Base-by-base conservation (phyloP, 257 asterid genomes). In the Mitragyna speciosa region DNA sequence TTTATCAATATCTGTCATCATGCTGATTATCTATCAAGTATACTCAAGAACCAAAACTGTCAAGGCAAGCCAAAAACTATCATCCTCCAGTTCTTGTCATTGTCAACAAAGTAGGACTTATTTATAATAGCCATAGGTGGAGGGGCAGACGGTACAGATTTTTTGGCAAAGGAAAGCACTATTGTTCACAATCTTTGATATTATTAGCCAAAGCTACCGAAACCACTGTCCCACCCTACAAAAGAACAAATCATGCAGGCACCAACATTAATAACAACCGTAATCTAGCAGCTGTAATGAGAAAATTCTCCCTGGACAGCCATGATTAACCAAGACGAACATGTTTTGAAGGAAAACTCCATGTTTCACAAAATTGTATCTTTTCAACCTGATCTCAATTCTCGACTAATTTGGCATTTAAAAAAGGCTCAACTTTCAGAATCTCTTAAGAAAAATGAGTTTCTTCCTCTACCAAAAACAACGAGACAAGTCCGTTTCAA, bases 401-500 rank as follows among this genome's bases (percentile, higher is more conserved):
- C 81, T 83, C 84, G 70, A 83, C 82, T 76, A 78, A 81, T 80
- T 76, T 81, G 64, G 82, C 71, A 76, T 15, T 65, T 56, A 72
- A 72, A 36, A 74, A 49, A 30, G 69, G 76, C 85, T 72, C 76
- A 77, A 82, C 75, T 63, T 75, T 80, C 73, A 48, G 48, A 83
- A 66, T 67, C 68, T 59, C 83, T 75, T 78, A 84, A 49, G 72
- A 51, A 78, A 79, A 63, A 47, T 54, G 58, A 79, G 80, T 73
- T 63, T 79, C 83, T 72, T 76, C 84, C 86, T 82, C 91, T 56
- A 85, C 89, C 90, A 87, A 90, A 92, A 86, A 92, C 86, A 85
- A 82, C 76, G 82, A 87, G 87, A 83, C 80, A 75, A 78, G 64
- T 72, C 80, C 41, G 69, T 58, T 73, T 30, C 73, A 66, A 33